Percentiles rank a stretch among this genome's conserved stretches.
Evolutionary conservation across 192 early-diverging fungal species (phyloP).

Genomic region (Coemansia sp.): DNA sequence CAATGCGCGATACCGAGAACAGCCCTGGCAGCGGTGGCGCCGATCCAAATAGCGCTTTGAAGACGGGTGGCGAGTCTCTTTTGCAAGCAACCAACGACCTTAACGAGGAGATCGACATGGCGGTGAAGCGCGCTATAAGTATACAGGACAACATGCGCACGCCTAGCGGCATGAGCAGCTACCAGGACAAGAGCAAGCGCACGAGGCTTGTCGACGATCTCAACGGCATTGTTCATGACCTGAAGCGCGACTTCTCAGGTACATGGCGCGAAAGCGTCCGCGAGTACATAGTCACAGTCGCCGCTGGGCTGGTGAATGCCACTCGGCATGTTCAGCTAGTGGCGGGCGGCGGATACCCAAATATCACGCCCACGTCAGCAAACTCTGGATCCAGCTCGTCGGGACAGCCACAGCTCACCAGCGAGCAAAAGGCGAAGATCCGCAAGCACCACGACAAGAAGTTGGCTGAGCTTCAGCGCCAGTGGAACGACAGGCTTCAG

Average conservation of each 20-base stretch:
- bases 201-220: conserved; percentile 23
- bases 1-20: not conserved
- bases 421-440: conserved; percentile 35
- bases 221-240: conserved; percentile 17
- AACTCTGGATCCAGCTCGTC: conserved; percentile 16
- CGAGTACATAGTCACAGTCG: conserved; percentile 17
- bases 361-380: conserved; percentile 1
- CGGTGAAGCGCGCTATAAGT: conserved; percentile 6
- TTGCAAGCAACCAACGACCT: conserved; percentile 26
- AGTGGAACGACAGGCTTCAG: conserved; percentile 5
- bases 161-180: not conserved
- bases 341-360: not conserved
- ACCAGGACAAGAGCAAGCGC: conserved; percentile 7
- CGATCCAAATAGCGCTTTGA: not conserved
- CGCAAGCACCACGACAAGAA: conserved; percentile 16
- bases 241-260: conserved; percentile 18
- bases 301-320: not conserved
- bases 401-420: conserved; percentile 19
- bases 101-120: conserved; percentile 22
- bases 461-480: not conserved
- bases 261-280: conserved; percentile 35
- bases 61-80: conserved; percentile 11
- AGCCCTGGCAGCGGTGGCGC: not conserved
- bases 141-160: conserved; percentile 12
- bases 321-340: not conserved